Evolutionary conservation across 768 basidiomycete species (phyloP).

Genomic region (Fomitopsis serialis): DNA sequence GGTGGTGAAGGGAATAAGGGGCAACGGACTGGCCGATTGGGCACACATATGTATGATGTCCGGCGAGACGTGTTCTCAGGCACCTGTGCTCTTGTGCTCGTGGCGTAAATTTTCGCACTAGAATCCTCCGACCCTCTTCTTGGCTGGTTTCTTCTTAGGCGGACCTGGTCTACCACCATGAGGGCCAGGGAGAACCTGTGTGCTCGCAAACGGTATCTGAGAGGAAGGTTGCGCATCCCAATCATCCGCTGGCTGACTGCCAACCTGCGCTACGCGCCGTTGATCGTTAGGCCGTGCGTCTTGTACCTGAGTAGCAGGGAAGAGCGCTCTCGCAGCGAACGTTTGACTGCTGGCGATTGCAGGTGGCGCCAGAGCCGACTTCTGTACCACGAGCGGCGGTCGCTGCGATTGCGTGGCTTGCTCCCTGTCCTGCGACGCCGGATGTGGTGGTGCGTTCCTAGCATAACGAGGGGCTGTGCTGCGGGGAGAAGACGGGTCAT

Average conservation of each 20-base stretch:
- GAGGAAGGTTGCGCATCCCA: conserved; percentile 14
- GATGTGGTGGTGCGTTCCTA: background rate
- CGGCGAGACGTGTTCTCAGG: too few species aligned
- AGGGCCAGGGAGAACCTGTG: conserved; percentile 66
- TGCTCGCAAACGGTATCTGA: conserved; percentile 51
- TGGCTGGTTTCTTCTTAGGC: conserved; percentile 50
- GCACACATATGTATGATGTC: too few species aligned
- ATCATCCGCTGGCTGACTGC: conserved; percentile 16
- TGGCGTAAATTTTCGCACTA: too few species aligned
- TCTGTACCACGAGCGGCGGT: conserved; percentile 34
- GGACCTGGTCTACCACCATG: conserved; percentile 55
- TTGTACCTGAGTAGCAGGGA: conserved; percentile 14
- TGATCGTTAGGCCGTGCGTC: conserved; percentile 1
- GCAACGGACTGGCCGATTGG: too few species aligned
- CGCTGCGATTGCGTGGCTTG: conserved; percentile 17
- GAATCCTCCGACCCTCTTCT: conserved; percentile 75
- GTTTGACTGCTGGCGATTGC: conserved; percentile 13
- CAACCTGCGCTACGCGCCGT: background rate
- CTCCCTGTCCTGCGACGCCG: background rate
- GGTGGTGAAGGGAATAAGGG: too few species aligned
- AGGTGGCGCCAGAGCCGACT: conserved; percentile 16
- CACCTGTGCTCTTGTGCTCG: too few species aligned
- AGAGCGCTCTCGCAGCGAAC: conserved; percentile 5
- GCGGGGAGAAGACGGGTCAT: conserved; percentile 20
- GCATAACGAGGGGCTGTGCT: background rate